A percentile compares a stretch with the other conserved stretches of the same genome.
These are phyloP conservation scores for Solanum paucissectum DNA, from an alignment of 257 asterid genomes.

Conservation along the genomic window DNA sequence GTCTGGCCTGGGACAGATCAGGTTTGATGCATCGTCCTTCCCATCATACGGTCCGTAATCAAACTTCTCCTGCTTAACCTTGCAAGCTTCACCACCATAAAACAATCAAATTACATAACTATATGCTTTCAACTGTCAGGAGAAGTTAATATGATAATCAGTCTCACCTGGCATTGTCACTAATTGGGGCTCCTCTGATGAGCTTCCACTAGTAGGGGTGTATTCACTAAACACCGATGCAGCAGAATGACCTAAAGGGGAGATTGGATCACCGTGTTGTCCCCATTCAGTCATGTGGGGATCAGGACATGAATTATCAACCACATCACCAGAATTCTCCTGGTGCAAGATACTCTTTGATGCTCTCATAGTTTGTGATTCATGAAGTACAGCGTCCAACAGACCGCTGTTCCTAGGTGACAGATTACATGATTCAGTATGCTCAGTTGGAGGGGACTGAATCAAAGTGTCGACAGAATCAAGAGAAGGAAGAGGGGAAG, in stretches of 20 bases:
- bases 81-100: constrained; percentile 18
- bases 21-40: constrained; percentile 18
- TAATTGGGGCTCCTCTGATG: constrained; percentile 32
- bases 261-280: constrained; percentile 22
- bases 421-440: constrained; percentile 18
- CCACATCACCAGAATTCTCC: not conserved
- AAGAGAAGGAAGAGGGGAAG: constrained; percentile 40
- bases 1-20: constrained; percentile 10
- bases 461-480: constrained; percentile 35
- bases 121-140: not conserved
- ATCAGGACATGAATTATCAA: constrained; percentile 15
- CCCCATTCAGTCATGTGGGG: constrained; percentile 33
- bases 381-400: constrained; percentile 45
- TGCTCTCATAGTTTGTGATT: constrained; percentile 25
- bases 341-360: constrained; percentile 14
- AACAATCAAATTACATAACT: not conserved
- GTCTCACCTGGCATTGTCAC: constrained; percentile 26
- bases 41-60: constrained; percentile 4
- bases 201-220: constrained; percentile 28
- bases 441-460: constrained; percentile 30
- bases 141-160: not conserved
- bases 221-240: constrained; percentile 29
- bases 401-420: constrained; percentile 42
- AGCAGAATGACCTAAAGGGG: constrained; percentile 42
- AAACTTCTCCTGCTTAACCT: constrained; percentile 20